Conservation (phyloP, 2,329 filamentous ascomycete genomes). For the Canariomyces notabilis region DNA sequence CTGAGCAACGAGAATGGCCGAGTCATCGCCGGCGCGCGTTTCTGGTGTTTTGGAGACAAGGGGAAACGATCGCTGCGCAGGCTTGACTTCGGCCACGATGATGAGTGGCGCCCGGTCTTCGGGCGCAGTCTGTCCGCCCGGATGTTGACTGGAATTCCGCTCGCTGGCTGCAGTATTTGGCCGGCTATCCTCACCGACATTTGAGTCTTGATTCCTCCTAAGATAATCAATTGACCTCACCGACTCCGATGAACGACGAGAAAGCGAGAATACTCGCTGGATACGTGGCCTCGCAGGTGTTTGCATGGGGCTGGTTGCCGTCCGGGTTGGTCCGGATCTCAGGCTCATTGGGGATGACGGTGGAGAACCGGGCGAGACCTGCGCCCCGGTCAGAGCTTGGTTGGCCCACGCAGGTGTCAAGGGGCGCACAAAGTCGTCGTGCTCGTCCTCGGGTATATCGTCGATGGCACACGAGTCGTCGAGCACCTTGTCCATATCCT, state of each 20-base stretch:
- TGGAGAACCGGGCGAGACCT: neutral
- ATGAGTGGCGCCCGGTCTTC: constrained; percentile 1
- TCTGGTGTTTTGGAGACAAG: constrained; percentile 12
- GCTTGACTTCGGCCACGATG: constrained; percentile 11
- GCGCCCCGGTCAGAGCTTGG: constrained; percentile 1
- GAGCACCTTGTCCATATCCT: constrained; percentile 45
- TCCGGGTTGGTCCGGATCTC: neutral
- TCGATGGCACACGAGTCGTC: constrained; percentile 47
- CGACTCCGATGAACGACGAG: constrained; percentile 15
- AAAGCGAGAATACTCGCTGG: constrained; percentile 19
- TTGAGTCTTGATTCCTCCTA: neutral
- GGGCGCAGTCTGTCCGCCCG: neutral
- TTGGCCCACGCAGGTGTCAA: constrained; percentile 5
- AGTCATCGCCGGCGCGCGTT: constrained; percentile 15
- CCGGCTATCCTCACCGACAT: constrained; percentile 5
- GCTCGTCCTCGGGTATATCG: constrained; percentile 29
- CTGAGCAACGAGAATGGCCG: constrained; percentile 18
- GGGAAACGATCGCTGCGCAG: constrained; percentile 15
- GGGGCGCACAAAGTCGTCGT: constrained; percentile 10
- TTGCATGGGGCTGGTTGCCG: neutral
- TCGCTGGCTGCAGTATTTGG: constrained; percentile 7
- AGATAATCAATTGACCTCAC: constrained; percentile 15
- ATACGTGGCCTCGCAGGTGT: constrained; percentile 10
- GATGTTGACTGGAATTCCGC: neutral
- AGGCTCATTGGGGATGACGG: constrained; percentile 1